phyloP scores from a whole-genome alignment of 2,329 filamentous ascomycete species.

The Fusarium sulawesiense region DNA sequence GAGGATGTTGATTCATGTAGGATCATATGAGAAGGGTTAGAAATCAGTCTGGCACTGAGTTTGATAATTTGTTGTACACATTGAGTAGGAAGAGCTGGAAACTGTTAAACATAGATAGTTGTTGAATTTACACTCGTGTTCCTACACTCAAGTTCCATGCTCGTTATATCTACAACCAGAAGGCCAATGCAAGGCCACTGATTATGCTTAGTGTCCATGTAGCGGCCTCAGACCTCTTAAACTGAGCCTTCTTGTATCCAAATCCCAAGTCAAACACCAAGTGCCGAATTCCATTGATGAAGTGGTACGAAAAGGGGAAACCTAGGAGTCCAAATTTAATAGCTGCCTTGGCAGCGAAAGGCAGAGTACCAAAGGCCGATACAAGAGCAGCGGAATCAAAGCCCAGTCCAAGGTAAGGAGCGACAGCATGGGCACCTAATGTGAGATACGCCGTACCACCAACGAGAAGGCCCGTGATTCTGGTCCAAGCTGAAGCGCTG shows the following conservation, averaged over 20 bases:
- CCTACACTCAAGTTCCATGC: background rate
- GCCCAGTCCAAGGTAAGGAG: constrained; percentile 12
- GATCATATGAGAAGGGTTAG: too few relatives aligned
- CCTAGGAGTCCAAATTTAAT: constrained; percentile 27
- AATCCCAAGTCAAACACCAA: constrained; percentile 28
- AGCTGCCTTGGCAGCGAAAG: constrained; percentile 2
- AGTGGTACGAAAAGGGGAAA: constrained; percentile 27
- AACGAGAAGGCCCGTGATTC: constrained; percentile 21
- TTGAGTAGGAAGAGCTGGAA: background rate
- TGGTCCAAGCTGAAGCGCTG: constrained; percentile 33
- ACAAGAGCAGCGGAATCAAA: constrained; percentile 12
- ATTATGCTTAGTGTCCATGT: constrained; percentile 7
- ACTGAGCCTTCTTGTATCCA: constrained; percentile 27
- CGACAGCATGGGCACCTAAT: constrained; percentile 7
- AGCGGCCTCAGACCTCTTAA: constrained; percentile 18
- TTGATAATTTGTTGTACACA: background rate
- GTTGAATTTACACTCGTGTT: background rate
- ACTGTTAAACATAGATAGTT: background rate
- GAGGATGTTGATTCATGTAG: background rate
- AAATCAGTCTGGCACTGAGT: constrained; percentile 5
- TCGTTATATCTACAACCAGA: background rate
- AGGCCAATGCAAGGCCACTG: background rate
- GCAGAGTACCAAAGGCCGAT: constrained; percentile 12
- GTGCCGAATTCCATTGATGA: constrained; percentile 25
- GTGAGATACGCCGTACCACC: constrained; percentile 19